Evolutionary conservation across 1,139 yeast genomes (phyloP), one percentile per base, ranked within the genome.

Genomic region (Chernovozyma sophiae-reginae): DNA sequence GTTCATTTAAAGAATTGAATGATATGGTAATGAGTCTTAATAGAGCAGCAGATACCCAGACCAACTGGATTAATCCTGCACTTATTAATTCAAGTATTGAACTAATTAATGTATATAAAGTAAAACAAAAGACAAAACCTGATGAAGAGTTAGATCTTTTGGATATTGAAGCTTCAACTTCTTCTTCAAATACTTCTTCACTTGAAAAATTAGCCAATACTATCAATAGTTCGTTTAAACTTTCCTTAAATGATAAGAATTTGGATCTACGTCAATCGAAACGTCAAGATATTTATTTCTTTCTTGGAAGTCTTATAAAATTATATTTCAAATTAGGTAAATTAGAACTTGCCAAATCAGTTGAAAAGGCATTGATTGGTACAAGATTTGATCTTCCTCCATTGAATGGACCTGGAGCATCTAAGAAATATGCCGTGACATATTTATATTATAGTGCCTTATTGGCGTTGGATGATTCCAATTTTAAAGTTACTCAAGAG

Each of bases 171-270:
- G 31, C 6, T 11, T 56, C 49, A 37, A 41, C 46, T 25, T 15
- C 34, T 43, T n/a, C 43, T 53, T 14, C 30, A 11, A 25, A 32
- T 11, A 3, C 37, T 4, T 32, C 51, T 4, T 46, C 66, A 4
- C 54, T 74, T 37, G 85, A 79, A 42, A 63, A 65, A 38, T 69
- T 86, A 39, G 90, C 87, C 4, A 75, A 65, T 40, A 76, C 82
- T 66, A 55, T 87, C 42, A 89, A 87, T 58, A 72, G 79, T 42
- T 77, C 92, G 6, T 84, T 89, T 59, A 86, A 84, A 43, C 58
- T 85, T 4, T 84, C 95, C 45, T 65, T 89, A 30, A 86, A 85
- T 45, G 97, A 90, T 58, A 74, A 92, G 43, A 80, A 79, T 41
- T 67, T 74, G 13, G 80, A 77, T 33, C 43, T 65, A 28, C 46